A percentile compares a stretch with the other conserved stretches of the same genome.
phyloP scores from a whole-genome alignment of 2,329 filamentous ascomycete genomes.

The Phialophora chinensis region DNA sequence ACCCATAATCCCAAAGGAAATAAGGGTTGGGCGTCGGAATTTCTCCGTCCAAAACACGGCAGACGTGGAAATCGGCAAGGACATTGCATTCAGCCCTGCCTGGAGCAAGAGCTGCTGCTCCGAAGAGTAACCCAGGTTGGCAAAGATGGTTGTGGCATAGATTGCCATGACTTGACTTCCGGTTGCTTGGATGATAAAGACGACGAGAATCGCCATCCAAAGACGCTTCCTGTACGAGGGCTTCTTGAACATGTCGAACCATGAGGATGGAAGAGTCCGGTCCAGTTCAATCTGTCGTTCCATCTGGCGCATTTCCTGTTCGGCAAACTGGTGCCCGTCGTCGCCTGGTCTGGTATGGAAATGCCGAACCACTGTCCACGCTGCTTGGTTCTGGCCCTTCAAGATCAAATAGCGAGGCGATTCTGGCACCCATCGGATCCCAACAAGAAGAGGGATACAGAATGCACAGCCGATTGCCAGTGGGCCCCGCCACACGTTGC shows the following conservation, averaged over 20 bases:
- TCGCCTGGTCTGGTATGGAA: conserved; percentile 21
- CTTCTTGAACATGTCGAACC: conserved; percentile 19
- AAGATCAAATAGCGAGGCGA: conserved; percentile 24
- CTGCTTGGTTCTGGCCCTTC: conserved; percentile 19
- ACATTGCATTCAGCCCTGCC: too few species aligned
- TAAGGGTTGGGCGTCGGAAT: too few species aligned
- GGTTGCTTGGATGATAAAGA: too few species aligned
- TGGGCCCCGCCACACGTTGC: conserved; percentile 17
- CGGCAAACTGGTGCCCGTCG: too few species aligned
- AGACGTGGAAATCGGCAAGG: too few species aligned
- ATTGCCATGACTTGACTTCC: too few species aligned
- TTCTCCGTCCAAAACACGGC: too few species aligned
- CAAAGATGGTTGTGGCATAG: too few species aligned
- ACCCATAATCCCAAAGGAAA: too few species aligned
- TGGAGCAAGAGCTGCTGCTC: too few species aligned
- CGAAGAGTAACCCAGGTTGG: too few species aligned
- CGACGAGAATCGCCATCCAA: too few species aligned
- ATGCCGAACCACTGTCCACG: conserved; percentile 1
- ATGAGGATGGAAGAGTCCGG: conserved; percentile 12
- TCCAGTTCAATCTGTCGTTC: conserved; percentile 16
- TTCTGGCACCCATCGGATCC: conserved; percentile 23
- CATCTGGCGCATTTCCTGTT: conserved; percentile 25
- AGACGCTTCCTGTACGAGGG: conserved; percentile 25
- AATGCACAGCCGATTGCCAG: conserved; percentile 9
- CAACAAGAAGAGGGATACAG: conserved; percentile 12